Evolutionary conservation across 805 yeast genomes (phyloP), one percentile per base, ranked within the genome.

Genomic region (Starmera quercuum): DNA sequence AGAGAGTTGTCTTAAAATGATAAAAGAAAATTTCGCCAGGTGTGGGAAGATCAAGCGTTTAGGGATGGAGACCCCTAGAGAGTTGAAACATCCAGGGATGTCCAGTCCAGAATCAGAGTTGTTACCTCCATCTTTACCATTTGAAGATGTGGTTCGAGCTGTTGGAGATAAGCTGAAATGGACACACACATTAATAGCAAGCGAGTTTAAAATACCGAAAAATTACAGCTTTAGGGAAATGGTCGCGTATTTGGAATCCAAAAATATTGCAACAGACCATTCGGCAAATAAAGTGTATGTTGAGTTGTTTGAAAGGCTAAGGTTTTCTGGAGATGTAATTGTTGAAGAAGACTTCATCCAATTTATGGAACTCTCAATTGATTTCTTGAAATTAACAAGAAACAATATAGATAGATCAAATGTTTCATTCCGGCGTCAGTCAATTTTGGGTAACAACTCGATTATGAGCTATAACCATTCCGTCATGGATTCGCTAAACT

Each of bases 291-390:
- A 45, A 21, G 51, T 59, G 23, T 71, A 71, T 39, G 59, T 76
- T 4, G 61, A 59, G 4, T 53, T 73, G 11, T 87, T 85, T 58
- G 95, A 87, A 44, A 60, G 63, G 32, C 64, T 80, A 24, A 63
- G 85, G 38, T 87, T 76, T 54, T 72, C 90, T 6, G 82, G 83
- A 3, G 54, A 63, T 14, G 64, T 74, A 13, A 73, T 85, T 13
- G 56, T 69, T 1, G 76, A 78, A 41, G 62, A 59, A 4, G 80
- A 79, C 26, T 75, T 87, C 47, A 55, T 73, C 20, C 67, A 62
- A 27, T 76, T 84, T 47, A 71, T 86, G 64, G 64, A 64, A 29
- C 44, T 59, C 5, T 65, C 58, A 6, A 53, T 63, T 7, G 56
- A 47, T 22, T 54, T 63, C 29, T 45, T 56, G 5, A 63, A 61